A percentile compares a stretch with the other conserved stretches of the same genome.
These are phyloP conservation scores for Phalaenopsis aphrodite DNA, from an alignment of 106 monocot species.

Conservation along the genomic window DNA sequence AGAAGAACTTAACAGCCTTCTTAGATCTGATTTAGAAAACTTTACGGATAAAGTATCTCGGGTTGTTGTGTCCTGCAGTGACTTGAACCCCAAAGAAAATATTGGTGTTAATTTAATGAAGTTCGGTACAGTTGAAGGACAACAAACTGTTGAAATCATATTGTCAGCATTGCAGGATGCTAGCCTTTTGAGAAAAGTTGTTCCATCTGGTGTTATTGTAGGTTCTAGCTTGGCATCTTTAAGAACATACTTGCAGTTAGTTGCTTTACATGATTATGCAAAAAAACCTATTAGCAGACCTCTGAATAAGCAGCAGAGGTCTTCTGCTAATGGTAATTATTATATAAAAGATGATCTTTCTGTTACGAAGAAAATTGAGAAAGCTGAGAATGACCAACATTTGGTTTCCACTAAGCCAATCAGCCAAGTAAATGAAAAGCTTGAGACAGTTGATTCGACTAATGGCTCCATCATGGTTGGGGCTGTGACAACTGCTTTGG, in stretches of 20 bases:
- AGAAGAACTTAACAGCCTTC: conserved; percentile 27
- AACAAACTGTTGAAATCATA: conserved; percentile 39
- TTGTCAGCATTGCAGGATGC: conserved; percentile 40
- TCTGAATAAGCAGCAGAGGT: conserved; percentile 17
- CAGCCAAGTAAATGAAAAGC: background rate
- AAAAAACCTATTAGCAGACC: conserved; percentile 13
- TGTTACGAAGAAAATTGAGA: conserved; percentile 2
- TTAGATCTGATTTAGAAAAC: conserved; percentile 45
- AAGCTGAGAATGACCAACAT: conserved; percentile 14
- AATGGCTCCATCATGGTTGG: conserved; percentile 47
- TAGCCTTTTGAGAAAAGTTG: conserved; percentile 48
- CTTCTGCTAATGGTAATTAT: conserved; percentile 11
- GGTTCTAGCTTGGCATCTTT: conserved; percentile 68
- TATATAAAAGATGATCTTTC: conserved; percentile 1
- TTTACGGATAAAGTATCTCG: conserved; percentile 40
- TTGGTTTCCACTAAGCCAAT: conserved; percentile 9
- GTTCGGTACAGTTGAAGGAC: conserved; percentile 47
- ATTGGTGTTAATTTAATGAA: conserved; percentile 19
- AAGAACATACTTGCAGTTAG: conserved; percentile 61
- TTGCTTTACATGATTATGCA: conserved; percentile 27
- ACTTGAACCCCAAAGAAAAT: conserved; percentile 26
- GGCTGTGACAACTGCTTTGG: conserved; percentile 69
- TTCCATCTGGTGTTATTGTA: conserved; percentile 77
- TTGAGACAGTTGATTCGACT: conserved; percentile 11
- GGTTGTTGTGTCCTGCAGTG: conserved; percentile 28